These are phyloP conservation scores for Punica granatum DNA, from an alignment of 345 rosid species.

Conservation along the genomic window DNA sequence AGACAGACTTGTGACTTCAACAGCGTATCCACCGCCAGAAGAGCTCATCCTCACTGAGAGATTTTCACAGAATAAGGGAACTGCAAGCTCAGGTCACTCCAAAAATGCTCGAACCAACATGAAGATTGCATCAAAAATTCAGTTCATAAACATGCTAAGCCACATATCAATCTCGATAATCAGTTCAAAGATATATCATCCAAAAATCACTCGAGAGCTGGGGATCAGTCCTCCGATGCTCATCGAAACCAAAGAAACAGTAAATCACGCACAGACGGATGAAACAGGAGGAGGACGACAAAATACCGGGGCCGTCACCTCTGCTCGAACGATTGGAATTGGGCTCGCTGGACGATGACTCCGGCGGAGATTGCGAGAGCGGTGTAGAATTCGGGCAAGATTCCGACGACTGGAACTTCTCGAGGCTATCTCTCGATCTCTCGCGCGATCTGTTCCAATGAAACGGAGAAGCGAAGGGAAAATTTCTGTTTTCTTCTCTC, in stretches of 20 bases:
- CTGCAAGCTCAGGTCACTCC: too few species aligned
- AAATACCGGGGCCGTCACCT: neutral
- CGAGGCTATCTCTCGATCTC: too few species aligned
- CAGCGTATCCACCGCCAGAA: slow-evolving; percentile 26
- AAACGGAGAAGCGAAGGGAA: too few species aligned
- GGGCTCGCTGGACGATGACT: neutral
- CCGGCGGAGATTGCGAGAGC: neutral
- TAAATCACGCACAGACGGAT: neutral
- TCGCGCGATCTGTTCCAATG: neutral
- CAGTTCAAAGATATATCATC: neutral
- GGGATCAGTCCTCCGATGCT: neutral
- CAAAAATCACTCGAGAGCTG: neutral
- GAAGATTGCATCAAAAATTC: neutral
- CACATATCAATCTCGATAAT: neutral
- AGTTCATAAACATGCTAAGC: neutral
- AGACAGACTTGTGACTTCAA: slow-evolving; percentile 69
- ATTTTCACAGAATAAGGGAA: neutral
- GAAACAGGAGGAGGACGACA: neutral
- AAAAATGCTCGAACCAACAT: too few species aligned
- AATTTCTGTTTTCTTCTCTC: too few species aligned
- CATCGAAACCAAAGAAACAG: neutral
- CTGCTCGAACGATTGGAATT: neutral
- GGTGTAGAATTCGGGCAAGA: neutral
- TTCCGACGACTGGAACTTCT: neutral
- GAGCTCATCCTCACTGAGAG: slow-evolving; percentile 31